These are phyloP conservation scores for Heterobasidion parviporum DNA, from an alignment of 1,284 basidiomycete species.

Conservation along the genomic window DNA sequence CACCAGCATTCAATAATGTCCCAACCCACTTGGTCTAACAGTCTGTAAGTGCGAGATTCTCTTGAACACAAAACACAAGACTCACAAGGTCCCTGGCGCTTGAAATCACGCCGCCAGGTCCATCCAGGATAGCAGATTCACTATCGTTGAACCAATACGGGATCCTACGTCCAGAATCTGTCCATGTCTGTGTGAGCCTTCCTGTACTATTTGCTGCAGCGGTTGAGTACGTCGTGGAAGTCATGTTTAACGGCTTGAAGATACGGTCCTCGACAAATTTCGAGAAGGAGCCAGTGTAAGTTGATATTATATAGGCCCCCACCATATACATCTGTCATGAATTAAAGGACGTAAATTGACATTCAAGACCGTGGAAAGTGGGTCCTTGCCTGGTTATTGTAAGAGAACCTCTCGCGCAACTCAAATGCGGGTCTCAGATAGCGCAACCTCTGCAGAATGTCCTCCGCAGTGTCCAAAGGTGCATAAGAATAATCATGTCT, in stretches of 20 bases:
- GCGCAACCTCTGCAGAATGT: constrained; percentile 21
- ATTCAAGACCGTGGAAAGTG: not conserved
- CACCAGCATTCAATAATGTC: constrained; percentile 18
- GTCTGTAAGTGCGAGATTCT: not conserved
- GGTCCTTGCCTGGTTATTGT: constrained; percentile 29
- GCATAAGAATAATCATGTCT: constrained; percentile 26
- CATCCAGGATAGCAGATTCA: constrained; percentile 16
- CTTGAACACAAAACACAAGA: not conserved
- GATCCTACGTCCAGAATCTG: constrained; percentile 14
- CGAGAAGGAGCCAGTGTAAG: constrained; percentile 23
- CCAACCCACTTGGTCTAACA: constrained; percentile 22
- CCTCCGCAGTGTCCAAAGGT: constrained; percentile 17
- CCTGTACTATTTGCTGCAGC: constrained; percentile 22
- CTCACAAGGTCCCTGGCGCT: constrained; percentile 22
- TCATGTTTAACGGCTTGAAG: constrained; percentile 25
- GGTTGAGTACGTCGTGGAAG: constrained; percentile 25
- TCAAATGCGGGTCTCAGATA: constrained; percentile 28
- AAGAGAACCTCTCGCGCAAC: constrained; percentile 29
- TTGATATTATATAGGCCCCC: constrained; percentile 23
- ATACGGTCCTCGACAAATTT: constrained; percentile 21
- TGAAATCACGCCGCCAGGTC: constrained; percentile 24
- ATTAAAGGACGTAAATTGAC: not conserved
- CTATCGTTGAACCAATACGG: constrained; percentile 20
- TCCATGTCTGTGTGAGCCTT: constrained; percentile 26
- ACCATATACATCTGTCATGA: constrained; percentile 27